Percentiles rank a stretch among this genome's conserved stretches.
Conservation (phyloP, 257 asterid genomes). For the Ocimum tenuiflorum region DNA sequence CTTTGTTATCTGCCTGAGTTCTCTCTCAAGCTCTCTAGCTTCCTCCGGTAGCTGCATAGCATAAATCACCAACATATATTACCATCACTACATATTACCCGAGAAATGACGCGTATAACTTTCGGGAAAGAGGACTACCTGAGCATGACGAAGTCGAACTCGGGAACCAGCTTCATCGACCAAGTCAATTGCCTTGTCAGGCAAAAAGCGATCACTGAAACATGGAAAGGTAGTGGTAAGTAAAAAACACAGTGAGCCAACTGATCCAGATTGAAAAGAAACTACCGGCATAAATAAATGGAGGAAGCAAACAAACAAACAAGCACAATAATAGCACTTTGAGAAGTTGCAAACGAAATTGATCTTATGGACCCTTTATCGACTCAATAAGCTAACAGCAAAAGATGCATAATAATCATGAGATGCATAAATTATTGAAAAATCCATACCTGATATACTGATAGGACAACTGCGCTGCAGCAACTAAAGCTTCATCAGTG, state of each 20-base stretch:
- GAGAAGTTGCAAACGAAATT: neutral
- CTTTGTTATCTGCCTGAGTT: slow-evolving; percentile 90
- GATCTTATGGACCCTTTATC: neutral
- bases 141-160: slow-evolving; percentile 97
- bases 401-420: neutral
- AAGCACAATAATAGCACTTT: neutral
- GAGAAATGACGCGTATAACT: neutral
- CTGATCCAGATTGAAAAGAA: neutral
- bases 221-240: slow-evolving; percentile 19
- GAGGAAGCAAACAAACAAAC: neutral
- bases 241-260: neutral
- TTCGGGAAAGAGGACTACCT: slow-evolving; percentile 39
- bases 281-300: neutral
- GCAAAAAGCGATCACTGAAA: slow-evolving; percentile 94
- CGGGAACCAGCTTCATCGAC: slow-evolving; percentile 98
- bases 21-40: slow-evolving; percentile 96
- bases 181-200: slow-evolving; percentile 97
- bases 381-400: neutral
- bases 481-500: slow-evolving; percentile 77
- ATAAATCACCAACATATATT: slow-evolving; percentile 12
- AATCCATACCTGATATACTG: slow-evolving; percentile 75
- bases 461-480: slow-evolving; percentile 83
- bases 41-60: slow-evolving; percentile 86
- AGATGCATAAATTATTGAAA: neutral
- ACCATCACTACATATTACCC: slow-evolving; percentile 11